Evolutionary conservation across 352 stramenopile genomes (phyloP).

Genomic region (Thraustochytrium striatum): DNA sequence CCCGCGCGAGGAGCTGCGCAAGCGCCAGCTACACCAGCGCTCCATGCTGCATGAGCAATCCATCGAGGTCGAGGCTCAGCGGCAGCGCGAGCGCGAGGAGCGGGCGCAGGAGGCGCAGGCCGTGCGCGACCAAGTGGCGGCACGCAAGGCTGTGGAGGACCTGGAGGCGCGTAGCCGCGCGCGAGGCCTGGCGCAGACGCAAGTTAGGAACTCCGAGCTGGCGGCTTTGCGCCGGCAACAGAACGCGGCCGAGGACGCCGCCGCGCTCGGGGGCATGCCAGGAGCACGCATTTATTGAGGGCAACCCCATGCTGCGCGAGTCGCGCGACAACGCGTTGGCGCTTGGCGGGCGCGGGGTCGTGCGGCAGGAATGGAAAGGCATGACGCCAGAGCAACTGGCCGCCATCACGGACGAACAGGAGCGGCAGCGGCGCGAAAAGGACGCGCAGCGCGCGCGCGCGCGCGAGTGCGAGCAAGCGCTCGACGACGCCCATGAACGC

Average conservation of each 20-base stretch:
- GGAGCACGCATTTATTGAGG: not conserved
- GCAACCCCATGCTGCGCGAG: not conserved
- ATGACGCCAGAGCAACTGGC: constrained; percentile 8
- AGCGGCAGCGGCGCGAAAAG: not conserved
- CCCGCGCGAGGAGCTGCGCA: not conserved
- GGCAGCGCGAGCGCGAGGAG: not conserved
- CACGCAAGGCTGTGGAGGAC: not conserved
- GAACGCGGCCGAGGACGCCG: not conserved
- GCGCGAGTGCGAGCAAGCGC: not conserved
- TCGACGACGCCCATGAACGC: constrained; percentile 11
- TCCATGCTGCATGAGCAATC: not conserved
- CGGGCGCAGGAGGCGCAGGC: not conserved
- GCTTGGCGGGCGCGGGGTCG: not conserved
- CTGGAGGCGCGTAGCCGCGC: not conserved
- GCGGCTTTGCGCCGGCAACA: not conserved
- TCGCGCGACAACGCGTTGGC: not conserved
- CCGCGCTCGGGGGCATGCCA: not conserved
- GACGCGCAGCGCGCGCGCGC: not conserved
- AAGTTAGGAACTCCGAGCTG: not conserved
- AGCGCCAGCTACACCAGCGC: constrained; percentile 10
- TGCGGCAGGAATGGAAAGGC: constrained; percentile 38
- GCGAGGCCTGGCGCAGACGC: not conserved
- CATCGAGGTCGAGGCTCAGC: not conserved
- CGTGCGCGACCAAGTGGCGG: not conserved
- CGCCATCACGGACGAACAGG: not conserved